These are phyloP conservation scores for Pichia manshurica DNA, from an alignment of 805 yeast genomes.

Conservation along the genomic window DNA sequence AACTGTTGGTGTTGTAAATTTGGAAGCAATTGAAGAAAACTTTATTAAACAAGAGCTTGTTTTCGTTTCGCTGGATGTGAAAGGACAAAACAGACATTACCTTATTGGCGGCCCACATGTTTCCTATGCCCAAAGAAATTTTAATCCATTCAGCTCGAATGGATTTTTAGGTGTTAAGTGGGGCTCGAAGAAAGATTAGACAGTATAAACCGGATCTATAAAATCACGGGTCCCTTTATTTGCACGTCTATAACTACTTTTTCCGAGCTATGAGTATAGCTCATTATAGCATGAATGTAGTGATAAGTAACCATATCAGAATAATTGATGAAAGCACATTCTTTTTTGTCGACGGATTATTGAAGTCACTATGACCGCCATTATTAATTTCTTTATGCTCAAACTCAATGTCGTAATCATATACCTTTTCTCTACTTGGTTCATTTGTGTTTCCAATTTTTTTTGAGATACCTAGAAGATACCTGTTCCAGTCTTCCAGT, in stretches of 20 bases:
- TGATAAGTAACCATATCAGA: not conserved
- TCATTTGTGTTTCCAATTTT: not conserved
- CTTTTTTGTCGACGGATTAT: not conserved
- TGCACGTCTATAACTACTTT: too few relatives aligned
- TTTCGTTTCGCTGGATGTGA: conserved; percentile 70
- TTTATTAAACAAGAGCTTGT: conserved; percentile 63
- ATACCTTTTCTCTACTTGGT: conserved; percentile 13
- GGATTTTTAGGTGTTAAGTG: conserved; percentile 81
- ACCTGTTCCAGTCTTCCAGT: conserved; percentile 22
- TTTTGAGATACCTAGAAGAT: conserved; percentile 19
- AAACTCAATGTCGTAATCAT: conserved; percentile 14
- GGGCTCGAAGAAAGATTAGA: conserved; percentile 56
- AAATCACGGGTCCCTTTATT: not conserved
- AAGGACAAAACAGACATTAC: conserved; percentile 63
- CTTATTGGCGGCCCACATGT: conserved; percentile 55
- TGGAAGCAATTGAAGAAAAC: conserved; percentile 72
- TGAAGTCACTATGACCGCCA: not conserved
- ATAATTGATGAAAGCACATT: not conserved
- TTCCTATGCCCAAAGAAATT: conserved; percentile 20
- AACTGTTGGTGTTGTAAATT: conserved; percentile 62
- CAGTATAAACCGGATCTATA: not conserved
- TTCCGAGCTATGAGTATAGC: not conserved
- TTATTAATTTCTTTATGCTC: not conserved
- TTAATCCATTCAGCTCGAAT: conserved; percentile 24
- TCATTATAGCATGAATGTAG: not conserved